Evolutionary conservation across 345 rosid species (phyloP).

Genomic region (Gossypium rotundifolium): DNA sequence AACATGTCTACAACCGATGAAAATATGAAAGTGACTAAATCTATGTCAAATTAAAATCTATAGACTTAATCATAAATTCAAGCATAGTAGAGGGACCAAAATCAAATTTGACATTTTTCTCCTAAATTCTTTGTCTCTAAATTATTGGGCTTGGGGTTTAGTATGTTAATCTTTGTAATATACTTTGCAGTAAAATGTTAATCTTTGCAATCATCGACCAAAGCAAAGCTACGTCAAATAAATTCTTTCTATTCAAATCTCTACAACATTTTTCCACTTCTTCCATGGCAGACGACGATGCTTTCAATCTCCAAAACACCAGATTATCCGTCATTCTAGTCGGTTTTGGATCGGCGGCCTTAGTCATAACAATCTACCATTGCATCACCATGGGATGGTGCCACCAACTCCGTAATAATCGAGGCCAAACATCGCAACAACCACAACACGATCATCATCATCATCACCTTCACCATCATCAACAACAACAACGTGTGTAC

Average conservation of each 20-base stretch:
- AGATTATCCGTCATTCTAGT: slow-evolving; percentile 18
- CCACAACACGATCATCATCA: background rate
- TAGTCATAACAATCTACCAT: slow-evolving; percentile 36
- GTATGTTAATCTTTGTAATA: background rate
- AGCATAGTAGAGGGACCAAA: too few relatives aligned
- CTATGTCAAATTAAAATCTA: too few relatives aligned
- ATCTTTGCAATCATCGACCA: slow-evolving; percentile 16
- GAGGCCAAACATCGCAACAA: background rate
- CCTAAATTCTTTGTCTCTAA: too few relatives aligned
- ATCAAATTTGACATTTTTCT: too few relatives aligned
- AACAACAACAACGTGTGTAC: background rate
- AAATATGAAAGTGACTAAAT: too few relatives aligned
- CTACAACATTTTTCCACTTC: background rate
- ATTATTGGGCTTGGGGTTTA: too few relatives aligned
- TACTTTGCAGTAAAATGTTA: background rate
- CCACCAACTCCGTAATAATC: background rate
- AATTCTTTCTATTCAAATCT: background rate
- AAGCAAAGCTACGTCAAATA: background rate
- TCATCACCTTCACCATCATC: background rate
- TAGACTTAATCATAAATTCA: too few relatives aligned
- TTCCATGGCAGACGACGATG: slow-evolving; percentile 12
- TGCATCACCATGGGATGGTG: slow-evolving; percentile 29
- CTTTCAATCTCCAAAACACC: background rate
- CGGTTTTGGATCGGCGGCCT: slow-evolving; percentile 27
- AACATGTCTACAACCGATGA: too few relatives aligned